Percentiles rank a stretch among this genome's conserved stretches.
phyloP scores from a whole-genome alignment of 2,329 filamentous ascomycete species.

The Alternaria conjuncta region DNA sequence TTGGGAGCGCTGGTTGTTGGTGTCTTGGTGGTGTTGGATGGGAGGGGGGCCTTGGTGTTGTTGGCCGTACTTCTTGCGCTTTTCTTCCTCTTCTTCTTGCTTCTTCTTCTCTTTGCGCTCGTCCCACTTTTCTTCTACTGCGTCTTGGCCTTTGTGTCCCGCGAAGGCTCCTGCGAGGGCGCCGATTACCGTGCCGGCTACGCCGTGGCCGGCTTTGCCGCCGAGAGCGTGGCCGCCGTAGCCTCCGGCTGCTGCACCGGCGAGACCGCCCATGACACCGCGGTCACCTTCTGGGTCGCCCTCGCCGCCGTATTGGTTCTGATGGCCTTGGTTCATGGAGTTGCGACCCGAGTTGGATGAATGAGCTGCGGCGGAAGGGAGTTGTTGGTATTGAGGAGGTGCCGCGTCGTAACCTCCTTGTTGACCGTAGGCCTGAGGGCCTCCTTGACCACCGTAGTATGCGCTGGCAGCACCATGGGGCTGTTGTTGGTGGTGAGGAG shows the following conservation, averaged over 20 bases:
- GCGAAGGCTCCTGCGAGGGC: constrained; percentile 34
- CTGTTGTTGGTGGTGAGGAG: constrained; percentile 6
- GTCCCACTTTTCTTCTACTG: constrained; percentile 30
- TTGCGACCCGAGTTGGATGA: constrained; percentile 31
- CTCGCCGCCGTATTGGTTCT: constrained; percentile 29
- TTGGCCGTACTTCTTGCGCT: constrained; percentile 12
- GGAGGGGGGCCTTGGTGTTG: constrained; percentile 15
- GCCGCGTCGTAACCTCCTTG: constrained; percentile 10
- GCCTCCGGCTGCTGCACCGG: constrained; percentile 35
- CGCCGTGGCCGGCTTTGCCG: constrained; percentile 32
- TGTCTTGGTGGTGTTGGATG: background rate
- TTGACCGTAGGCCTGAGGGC: constrained; percentile 16
- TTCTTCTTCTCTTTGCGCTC: constrained; percentile 39
- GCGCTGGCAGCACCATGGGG: constrained; percentile 14
- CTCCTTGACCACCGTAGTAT: constrained; percentile 19
- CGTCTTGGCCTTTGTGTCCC: constrained; percentile 33
- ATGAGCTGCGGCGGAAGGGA: constrained; percentile 25
- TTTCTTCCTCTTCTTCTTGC: constrained; percentile 27
- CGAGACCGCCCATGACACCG: constrained; percentile 34
- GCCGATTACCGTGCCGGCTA: constrained; percentile 29
- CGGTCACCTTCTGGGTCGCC: constrained; percentile 33
- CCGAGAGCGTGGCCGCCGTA: constrained; percentile 36
- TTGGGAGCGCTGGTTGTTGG: constrained; percentile 11
- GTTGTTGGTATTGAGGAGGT: constrained; percentile 24
- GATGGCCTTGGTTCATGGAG: constrained; percentile 30